Evolutionary conservation across 1,284 basidiomycete species (phyloP).

Genomic region (Cutaneotrichosporon daszewskae): DNA sequence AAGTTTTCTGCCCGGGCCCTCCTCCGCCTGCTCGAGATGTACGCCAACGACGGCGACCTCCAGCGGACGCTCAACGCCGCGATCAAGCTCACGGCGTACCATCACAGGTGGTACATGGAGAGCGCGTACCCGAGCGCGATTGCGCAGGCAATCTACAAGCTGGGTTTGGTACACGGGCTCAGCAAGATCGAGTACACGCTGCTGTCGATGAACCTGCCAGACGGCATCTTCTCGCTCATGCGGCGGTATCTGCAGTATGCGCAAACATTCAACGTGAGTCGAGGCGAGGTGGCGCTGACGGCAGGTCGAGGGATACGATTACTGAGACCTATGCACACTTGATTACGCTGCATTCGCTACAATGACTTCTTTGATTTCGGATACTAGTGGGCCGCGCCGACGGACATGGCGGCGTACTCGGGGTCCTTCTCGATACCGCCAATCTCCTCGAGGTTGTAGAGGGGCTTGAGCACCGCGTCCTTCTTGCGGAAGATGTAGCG

Average conservation of each 20-base stretch:
- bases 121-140: constrained; percentile 87
- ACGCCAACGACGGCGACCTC: constrained; percentile 88
- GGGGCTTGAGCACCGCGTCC: constrained; percentile 16
- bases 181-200: constrained; percentile 91
- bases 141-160: constrained; percentile 81
- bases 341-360: neutral
- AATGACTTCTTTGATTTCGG: too few species aligned
- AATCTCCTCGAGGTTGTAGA: constrained; percentile 25
- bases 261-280: too few species aligned
- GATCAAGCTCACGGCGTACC: constrained; percentile 86
- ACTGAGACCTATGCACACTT: too few species aligned
- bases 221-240: constrained; percentile 67
- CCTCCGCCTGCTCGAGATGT: constrained; percentile 86
- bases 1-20: constrained; percentile 89
- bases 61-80: constrained; percentile 84
- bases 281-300: too few species aligned
- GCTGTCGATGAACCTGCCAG: constrained; percentile 82
- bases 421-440: constrained; percentile 24
- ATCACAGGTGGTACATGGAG: constrained; percentile 64
- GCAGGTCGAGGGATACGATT: too few species aligned
- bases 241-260: too few species aligned
- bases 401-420: constrained; percentile 16
- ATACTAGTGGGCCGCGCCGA: constrained; percentile 19
- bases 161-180: constrained; percentile 89
- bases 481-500: constrained; percentile 15